These are phyloP conservation scores for Phtheirospermum japonicum DNA, from an alignment of 257 asterid genomes.

Conservation along the genomic window DNA sequence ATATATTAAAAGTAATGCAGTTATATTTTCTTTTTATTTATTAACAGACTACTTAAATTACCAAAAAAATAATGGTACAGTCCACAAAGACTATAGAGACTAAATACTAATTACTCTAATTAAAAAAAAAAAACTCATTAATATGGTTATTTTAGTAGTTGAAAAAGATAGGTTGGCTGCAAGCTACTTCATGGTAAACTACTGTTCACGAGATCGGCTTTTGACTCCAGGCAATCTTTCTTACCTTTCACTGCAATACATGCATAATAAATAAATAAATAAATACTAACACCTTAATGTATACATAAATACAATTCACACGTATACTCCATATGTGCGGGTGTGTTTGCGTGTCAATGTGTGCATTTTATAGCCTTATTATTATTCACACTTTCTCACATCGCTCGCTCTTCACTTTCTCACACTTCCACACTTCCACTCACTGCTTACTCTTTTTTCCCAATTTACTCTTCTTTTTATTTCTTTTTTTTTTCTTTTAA, in stretches of 20 bases:
- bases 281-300: neutral
- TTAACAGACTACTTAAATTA: no score
- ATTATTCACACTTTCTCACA: conserved; percentile 37
- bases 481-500: neutral
- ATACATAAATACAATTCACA: conserved; percentile 15
- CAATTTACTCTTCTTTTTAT: no score
- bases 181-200: conserved; percentile 29
- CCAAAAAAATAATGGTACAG: no score
- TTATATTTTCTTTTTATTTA: no score
- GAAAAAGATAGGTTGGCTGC: conserved; percentile 48
- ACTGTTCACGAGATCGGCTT: conserved; percentile 34
- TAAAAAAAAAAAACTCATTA: no score
- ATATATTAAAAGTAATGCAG: no score
- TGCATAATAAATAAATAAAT: conserved; percentile 3
- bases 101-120: no score
- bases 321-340: neutral
- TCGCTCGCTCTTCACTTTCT: conserved; percentile 42
- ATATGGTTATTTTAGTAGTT: no score
- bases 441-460: conserved; percentile 22
- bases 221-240: conserved; percentile 20
- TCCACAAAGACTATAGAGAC: no score
- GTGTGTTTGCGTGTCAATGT: no score
- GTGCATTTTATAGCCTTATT: conserved; percentile 24
- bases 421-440: conserved; percentile 33
- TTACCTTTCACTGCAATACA: conserved; percentile 32